Conservation (phyloP, 1,284 basidiomycete genomes). For the Ustilago shanxiensis region DNA sequence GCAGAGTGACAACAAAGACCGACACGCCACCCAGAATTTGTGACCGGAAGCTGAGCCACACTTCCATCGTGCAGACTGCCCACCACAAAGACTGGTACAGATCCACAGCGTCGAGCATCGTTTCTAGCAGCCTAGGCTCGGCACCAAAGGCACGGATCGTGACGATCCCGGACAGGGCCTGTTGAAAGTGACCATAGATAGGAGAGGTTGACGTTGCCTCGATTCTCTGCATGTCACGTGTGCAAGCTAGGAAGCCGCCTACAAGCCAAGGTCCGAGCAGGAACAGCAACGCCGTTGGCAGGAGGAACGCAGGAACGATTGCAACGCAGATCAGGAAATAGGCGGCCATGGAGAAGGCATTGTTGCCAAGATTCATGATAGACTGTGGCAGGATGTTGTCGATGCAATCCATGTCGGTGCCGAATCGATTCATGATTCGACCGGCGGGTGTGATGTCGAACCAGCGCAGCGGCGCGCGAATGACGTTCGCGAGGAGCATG, state of each 20-base stretch:
- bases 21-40: slow-evolving; percentile 56
- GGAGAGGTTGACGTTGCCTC: slow-evolving; percentile 67
- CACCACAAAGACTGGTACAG: slow-evolving; percentile 63
- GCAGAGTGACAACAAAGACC: slow-evolving; percentile 71
- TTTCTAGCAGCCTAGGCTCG: slow-evolving; percentile 53
- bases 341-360: slow-evolving; percentile 50
- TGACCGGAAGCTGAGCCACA: slow-evolving; percentile 58
- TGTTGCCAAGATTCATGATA: slow-evolving; percentile 49
- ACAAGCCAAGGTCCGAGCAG: slow-evolving; percentile 56
- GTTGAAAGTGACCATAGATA: slow-evolving; percentile 62
- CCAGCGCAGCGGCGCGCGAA: slow-evolving; percentile 61
- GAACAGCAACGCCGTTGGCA: slow-evolving; percentile 49
- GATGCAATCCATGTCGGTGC: slow-evolving; percentile 62
- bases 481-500: slow-evolving; percentile 56
- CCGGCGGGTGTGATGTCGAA: slow-evolving; percentile 66
- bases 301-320: slow-evolving; percentile 62
- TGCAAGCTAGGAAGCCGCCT: slow-evolving; percentile 56
- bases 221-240: slow-evolving; percentile 67
- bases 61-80: slow-evolving; percentile 65
- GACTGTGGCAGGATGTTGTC: slow-evolving; percentile 63
- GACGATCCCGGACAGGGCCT: slow-evolving; percentile 63
- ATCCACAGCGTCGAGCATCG: slow-evolving; percentile 54
- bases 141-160: slow-evolving; percentile 65
- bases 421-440: slow-evolving; percentile 65
- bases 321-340: slow-evolving; percentile 56